These are phyloP conservation scores for Breynia disticha DNA, from an alignment of 441 rosid genomes.

Conservation along the genomic window DNA sequence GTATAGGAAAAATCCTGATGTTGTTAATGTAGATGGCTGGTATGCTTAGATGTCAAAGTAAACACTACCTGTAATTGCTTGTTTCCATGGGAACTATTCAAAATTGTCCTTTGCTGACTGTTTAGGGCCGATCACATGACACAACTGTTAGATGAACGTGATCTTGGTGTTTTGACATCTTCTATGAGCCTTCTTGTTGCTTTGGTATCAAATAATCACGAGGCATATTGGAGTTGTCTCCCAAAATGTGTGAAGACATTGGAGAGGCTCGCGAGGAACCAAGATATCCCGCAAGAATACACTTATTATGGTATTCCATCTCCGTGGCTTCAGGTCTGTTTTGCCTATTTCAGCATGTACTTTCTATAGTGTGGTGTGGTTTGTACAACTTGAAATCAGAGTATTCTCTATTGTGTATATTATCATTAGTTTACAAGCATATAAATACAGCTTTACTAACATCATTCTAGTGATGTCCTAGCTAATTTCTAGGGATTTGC, in stretches of 20 bases:
- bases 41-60: slow-evolving; percentile 22
- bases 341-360: not conserved
- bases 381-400: too few relatives aligned
- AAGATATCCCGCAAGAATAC: slow-evolving; percentile 97
- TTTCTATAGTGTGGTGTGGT: slow-evolving; percentile 1
- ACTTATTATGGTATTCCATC: slow-evolving; percentile 99
- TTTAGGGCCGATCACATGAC: slow-evolving; percentile 96
- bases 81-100: not conserved
- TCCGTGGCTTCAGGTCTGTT: slow-evolving; percentile 97
- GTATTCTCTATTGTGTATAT: too few relatives aligned
- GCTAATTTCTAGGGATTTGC: too few relatives aligned
- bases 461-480: too few relatives aligned
- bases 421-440: too few relatives aligned
- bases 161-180: slow-evolving; percentile 96
- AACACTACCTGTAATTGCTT: not conserved
- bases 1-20: slow-evolving; percentile 95
- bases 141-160: slow-evolving; percentile 98
- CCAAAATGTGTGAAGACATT: slow-evolving; percentile 90
- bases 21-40: slow-evolving; percentile 95
- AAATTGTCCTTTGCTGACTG: slow-evolving; percentile 14
- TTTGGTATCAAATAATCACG: slow-evolving; percentile 84
- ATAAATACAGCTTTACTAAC: too few relatives aligned
- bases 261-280: slow-evolving; percentile 96
- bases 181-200: slow-evolving; percentile 97
- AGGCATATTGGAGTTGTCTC: slow-evolving; percentile 84